Evolutionary conservation across 2,329 filamentous ascomycete genomes (phyloP), one percentile per base, ranked within the genome.

Genomic region (Thermothelomyces thermophilus): DNA sequence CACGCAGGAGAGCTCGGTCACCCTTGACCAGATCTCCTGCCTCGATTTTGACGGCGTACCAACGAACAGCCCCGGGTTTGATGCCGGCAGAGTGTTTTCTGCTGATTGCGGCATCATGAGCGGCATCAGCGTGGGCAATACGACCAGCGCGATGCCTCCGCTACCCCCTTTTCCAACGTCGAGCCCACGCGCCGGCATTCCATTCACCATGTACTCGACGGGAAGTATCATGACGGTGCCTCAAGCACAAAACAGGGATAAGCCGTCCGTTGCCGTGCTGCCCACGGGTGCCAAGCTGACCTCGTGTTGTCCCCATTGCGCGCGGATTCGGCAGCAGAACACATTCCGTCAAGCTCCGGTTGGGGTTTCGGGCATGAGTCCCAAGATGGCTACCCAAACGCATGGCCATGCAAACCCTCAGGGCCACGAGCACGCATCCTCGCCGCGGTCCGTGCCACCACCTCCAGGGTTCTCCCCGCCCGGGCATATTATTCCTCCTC

Each of bases 161-260:
- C n/a, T n/a, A n/a, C n/a, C n/a, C n/a, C n/a, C n/a, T n/a, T n/a
- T n/a, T n/a, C n/a, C n/a, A n/a, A n/a, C n/a, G n/a, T n/a, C n/a
- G n/a, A n/a, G n/a, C n/a, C n/a, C n/a, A n/a, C n/a, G 2, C 10
- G 53, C 46, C 35, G 22, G 41, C 28, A 52, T 55, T 3, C 54
- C 52, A 5, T 52, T 52, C 34, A 37, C 50, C 17, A 56, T 55
- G 51, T 52, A 49, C 46, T 56, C 54, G 33, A 49, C 49, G 6
- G 50, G 54, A 1, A 58, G 39, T 10, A 33, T 56, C 5, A 41
- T 56, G 13, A 31, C 55, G 3, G 43, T 48, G 28, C 41, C 45
- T 2, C 55, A 49, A 24, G 11, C 17, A 6, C 39, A 46, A 7
- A 22, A 33, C 20, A 8, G 3, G 16, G 26, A 13, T 14, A 39